phyloP scores from a whole-genome alignment of 257 asterid genomes.

The Solanum stenotomum region DNA sequence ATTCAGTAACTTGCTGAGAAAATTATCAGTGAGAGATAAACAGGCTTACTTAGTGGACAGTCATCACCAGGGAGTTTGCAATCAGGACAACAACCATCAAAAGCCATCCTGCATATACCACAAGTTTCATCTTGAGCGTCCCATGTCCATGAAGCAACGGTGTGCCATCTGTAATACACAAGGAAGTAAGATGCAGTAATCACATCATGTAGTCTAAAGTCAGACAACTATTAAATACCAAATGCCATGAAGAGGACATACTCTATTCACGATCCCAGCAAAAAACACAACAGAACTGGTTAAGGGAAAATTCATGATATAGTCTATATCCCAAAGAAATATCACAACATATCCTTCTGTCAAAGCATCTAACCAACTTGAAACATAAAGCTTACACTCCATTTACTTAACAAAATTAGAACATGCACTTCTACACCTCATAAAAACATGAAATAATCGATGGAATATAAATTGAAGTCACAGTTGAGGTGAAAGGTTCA shows the following conservation, averaged over 20 bases:
- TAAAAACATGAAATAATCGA: neutral
- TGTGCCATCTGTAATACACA: slow-evolving; percentile 47
- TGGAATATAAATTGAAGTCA: neutral
- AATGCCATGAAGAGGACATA: slow-evolving; percentile 22
- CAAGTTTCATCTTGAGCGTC: slow-evolving; percentile 89
- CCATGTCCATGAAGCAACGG: slow-evolving; percentile 93
- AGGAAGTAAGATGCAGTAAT: neutral
- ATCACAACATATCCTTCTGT: neutral
- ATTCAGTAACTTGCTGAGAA: neutral
- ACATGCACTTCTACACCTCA: neutral
- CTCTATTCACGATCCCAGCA: slow-evolving; percentile 41
- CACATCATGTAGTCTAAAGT: neutral
- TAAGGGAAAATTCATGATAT: slow-evolving; percentile 27
- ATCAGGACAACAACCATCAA: slow-evolving; percentile 89
- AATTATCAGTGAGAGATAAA: neutral
- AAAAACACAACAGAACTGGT: slow-evolving; percentile 19
- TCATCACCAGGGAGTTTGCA: slow-evolving; percentile 92
- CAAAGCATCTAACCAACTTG: neutral
- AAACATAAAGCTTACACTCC: neutral
- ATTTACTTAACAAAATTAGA: neutral
- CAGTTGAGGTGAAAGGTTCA: neutral
- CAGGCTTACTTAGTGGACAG: slow-evolving; percentile 62
- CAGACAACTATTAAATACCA: neutral
- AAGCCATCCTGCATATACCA: slow-evolving; percentile 85
- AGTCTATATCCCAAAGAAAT: neutral